Evolutionary conservation across 768 basidiomycete genomes (phyloP).

Genomic region (Termitomyces sp.): DNA sequence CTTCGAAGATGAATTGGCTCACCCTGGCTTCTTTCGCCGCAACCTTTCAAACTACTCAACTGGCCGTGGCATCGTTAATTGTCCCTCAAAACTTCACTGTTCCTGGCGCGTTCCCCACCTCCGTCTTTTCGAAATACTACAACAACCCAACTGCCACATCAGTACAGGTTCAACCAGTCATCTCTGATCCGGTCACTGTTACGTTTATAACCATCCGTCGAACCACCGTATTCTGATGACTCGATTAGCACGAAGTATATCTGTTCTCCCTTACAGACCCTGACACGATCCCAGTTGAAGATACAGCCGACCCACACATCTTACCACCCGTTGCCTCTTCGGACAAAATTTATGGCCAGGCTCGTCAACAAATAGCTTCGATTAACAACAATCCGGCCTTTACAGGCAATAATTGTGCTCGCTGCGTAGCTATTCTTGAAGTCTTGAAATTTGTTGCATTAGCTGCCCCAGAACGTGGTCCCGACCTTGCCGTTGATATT

Average conservation of each 20-base stretch:
- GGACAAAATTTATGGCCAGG: slow-evolving; percentile 42
- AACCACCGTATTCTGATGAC: neutral
- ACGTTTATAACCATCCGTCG: slow-evolving; percentile 6
- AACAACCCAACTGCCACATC: slow-evolving; percentile 70
- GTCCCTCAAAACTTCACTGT: slow-evolving; percentile 47
- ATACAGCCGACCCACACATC: slow-evolving; percentile 60
- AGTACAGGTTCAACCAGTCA: slow-evolving; percentile 70
- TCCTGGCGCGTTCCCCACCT: slow-evolving; percentile 61
- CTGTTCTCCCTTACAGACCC: slow-evolving; percentile 62
- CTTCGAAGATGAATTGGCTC: slow-evolving; percentile 1
- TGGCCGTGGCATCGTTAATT: slow-evolving; percentile 17
- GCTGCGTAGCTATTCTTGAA: slow-evolving; percentile 56
- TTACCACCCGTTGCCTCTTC: slow-evolving; percentile 54
- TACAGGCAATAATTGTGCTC: slow-evolving; percentile 46
- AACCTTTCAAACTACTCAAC: slow-evolving; percentile 3
- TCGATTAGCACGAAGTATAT: slow-evolving; percentile 47
- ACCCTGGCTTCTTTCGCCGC: neutral
- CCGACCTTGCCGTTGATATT: slow-evolving; percentile 47
- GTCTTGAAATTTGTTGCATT: slow-evolving; percentile 62
- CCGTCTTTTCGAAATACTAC: slow-evolving; percentile 59
- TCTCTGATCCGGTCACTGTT: slow-evolving; percentile 68
- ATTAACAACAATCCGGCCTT: slow-evolving; percentile 51
- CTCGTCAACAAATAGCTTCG: slow-evolving; percentile 52
- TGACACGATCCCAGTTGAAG: slow-evolving; percentile 47
- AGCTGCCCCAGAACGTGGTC: slow-evolving; percentile 55